Conservation (phyloP, 2,329 filamentous ascomycete genomes). For the Penicillium sclerotiorum region DNA sequence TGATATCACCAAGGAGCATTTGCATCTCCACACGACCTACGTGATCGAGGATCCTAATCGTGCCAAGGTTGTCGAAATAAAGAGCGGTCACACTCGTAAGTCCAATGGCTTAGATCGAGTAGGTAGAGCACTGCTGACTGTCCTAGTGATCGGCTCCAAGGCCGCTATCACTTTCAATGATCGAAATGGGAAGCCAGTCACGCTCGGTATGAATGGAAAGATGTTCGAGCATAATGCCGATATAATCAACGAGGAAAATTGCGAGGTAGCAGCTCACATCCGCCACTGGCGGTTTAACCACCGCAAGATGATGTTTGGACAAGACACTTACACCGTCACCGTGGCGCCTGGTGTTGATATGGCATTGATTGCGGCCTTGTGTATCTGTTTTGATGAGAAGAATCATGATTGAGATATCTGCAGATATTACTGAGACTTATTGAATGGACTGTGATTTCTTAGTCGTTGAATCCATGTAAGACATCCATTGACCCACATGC, state of each 20-base stretch:
- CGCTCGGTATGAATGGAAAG: conserved; percentile 63
- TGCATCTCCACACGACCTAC: conserved; percentile 25
- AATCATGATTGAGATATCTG: conserved; percentile 51
- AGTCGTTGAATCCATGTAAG: too few relatives aligned
- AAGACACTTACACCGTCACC: conserved; percentile 67
- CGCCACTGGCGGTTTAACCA: conserved; percentile 60
- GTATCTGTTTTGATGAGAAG: conserved; percentile 69
- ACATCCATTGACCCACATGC: too few relatives aligned
- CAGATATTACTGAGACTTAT: neutral
- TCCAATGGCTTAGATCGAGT: conserved; percentile 15
- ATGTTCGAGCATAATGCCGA: conserved; percentile 61
- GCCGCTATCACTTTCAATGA: conserved; percentile 56
- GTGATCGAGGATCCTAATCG: conserved; percentile 47
- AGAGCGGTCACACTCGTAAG: conserved; percentile 57
- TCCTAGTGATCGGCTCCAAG: conserved; percentile 26
- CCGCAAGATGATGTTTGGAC: conserved; percentile 60
- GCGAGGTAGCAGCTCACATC: conserved; percentile 60
- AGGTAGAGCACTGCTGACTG: conserved; percentile 7
- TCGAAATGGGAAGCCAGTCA: conserved; percentile 46
- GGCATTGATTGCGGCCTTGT: conserved; percentile 66
- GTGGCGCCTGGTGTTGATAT: conserved; percentile 69
- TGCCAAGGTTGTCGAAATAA: conserved; percentile 57
- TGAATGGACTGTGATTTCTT: neutral
- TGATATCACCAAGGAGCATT: conserved; percentile 25
- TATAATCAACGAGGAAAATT: conserved; percentile 57